These are phyloP conservation scores for Rhodotorula kratochvilovae DNA, from an alignment of 768 basidiomycete species.

Conservation along the genomic window DNA sequence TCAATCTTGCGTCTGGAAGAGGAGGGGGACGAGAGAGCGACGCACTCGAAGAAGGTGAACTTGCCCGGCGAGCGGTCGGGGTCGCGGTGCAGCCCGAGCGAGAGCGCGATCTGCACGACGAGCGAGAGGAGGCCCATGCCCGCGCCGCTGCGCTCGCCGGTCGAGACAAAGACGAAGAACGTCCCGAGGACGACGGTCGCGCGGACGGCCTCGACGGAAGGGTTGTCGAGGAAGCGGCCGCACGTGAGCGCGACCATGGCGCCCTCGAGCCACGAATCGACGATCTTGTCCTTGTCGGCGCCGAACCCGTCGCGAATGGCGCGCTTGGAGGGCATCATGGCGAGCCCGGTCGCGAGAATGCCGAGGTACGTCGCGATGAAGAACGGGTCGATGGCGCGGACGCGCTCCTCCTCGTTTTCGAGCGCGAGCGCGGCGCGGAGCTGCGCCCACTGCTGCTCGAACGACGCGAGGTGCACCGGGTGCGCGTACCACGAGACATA, in stretches of 20 bases:
- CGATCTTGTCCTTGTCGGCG: slow-evolving; percentile 19
- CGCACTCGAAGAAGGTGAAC: slow-evolving; percentile 32
- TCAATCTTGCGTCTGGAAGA: neutral
- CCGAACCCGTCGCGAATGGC: slow-evolving; percentile 21
- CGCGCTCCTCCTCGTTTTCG: slow-evolving; percentile 15
- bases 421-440: slow-evolving; percentile 21
- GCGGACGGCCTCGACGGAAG: slow-evolving; percentile 28
- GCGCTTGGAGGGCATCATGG: slow-evolving; percentile 32
- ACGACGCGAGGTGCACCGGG: slow-evolving; percentile 19
- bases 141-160: slow-evolving; percentile 29
- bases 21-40: neutral
- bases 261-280: slow-evolving; percentile 34
- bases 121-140: slow-evolving; percentile 35
- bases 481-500: slow-evolving; percentile 29
- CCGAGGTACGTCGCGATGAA: slow-evolving; percentile 34
- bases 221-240: slow-evolving; percentile 35
- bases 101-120: slow-evolving; percentile 25
- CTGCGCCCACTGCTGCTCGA: slow-evolving; percentile 20
- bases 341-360: slow-evolving; percentile 25
- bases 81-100: slow-evolving; percentile 33
- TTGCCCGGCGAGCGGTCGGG: slow-evolving; percentile 27
- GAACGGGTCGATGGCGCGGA: slow-evolving; percentile 33
- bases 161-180: slow-evolving; percentile 37
- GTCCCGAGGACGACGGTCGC: slow-evolving; percentile 25
- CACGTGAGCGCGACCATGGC: slow-evolving; percentile 31